Evolutionary conservation across 495 filamentous ascomycete species (phyloP).

Genomic region (Daldinia caldariorum): DNA sequence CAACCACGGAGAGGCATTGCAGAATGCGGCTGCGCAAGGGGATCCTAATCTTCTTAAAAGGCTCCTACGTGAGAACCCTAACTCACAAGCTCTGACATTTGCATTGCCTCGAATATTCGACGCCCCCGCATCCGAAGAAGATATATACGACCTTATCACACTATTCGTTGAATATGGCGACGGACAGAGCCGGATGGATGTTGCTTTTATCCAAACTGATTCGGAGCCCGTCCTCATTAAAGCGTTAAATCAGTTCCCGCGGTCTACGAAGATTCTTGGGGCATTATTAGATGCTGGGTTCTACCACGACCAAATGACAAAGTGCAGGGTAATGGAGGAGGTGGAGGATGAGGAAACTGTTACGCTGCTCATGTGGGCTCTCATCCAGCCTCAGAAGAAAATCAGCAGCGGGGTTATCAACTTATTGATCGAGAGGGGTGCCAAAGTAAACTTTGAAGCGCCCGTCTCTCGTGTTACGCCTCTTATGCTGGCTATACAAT

Average conservation of each 20-base stretch:
- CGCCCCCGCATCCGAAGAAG: slow-evolving; percentile 49
- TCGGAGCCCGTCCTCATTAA: slow-evolving; percentile 54
- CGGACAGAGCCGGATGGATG: slow-evolving; percentile 55
- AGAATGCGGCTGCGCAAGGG: slow-evolving; percentile 53
- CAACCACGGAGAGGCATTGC: slow-evolving; percentile 53
- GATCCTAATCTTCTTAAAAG: slow-evolving; percentile 52
- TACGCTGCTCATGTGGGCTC: slow-evolving; percentile 57
- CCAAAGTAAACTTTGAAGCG: slow-evolving; percentile 60
- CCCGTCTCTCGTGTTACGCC: slow-evolving; percentile 56
- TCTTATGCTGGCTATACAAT: slow-evolving; percentile 59
- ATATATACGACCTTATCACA: slow-evolving; percentile 49
- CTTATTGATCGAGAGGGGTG: slow-evolving; percentile 53
- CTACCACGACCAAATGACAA: slow-evolving; percentile 57
- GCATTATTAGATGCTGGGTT: slow-evolving; percentile 58
- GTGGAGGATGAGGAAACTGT: slow-evolving; percentile 55
- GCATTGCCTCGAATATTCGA: slow-evolving; percentile 59
- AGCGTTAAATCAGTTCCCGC: slow-evolving; percentile 56
- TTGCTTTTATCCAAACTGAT: slow-evolving; percentile 46
- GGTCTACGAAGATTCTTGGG: slow-evolving; percentile 54
- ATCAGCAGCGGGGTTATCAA: slow-evolving; percentile 57
- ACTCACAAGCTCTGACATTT: slow-evolving; percentile 50
- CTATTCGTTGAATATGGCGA: slow-evolving; percentile 56
- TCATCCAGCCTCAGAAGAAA: slow-evolving; percentile 60
- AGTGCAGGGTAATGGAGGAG: slow-evolving; percentile 47
- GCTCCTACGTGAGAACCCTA: slow-evolving; percentile 52